Conservation (phyloP, 1,284 basidiomycete genomes). For the Ceratobasidium sp. region DNA sequence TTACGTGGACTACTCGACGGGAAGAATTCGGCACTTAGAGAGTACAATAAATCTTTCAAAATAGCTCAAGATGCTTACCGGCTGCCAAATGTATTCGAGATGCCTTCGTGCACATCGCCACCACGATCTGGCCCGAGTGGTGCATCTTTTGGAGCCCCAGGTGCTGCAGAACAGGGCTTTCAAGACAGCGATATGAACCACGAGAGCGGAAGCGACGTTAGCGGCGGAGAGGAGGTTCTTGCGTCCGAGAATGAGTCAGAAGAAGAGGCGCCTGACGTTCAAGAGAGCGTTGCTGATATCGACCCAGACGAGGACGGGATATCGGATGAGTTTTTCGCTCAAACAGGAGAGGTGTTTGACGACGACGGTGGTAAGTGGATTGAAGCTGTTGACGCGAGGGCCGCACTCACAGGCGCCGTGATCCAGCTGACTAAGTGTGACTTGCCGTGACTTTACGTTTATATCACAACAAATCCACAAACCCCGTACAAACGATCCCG, state of each 20-base stretch:
- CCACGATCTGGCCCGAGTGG: background rate
- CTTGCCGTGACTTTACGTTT: background rate
- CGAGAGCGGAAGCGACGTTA: background rate
- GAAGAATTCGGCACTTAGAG: background rate
- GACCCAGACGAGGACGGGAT: background rate
- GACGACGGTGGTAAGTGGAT: background rate
- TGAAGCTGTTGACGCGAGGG: background rate
- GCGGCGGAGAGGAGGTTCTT: background rate
- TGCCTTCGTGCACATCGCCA: background rate
- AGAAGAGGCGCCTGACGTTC: background rate
- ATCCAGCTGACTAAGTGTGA: background rate
- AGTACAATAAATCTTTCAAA: constrained; percentile 6
- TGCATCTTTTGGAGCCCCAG: background rate
- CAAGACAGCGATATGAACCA: background rate
- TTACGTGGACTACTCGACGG: background rate
- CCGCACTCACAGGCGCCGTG: background rate
- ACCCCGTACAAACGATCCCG: background rate
- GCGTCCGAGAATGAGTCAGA: background rate
- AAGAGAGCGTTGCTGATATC: background rate
- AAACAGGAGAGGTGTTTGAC: background rate
- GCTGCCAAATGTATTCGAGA: background rate
- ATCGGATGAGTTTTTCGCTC: background rate
- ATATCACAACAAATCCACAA: background rate
- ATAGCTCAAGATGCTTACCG: background rate
- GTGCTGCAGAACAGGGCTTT: background rate